Base-by-base conservation (phyloP, 2,329 filamentous ascomycete genomes). In the Teratosphaeria zuluensis region DNA sequence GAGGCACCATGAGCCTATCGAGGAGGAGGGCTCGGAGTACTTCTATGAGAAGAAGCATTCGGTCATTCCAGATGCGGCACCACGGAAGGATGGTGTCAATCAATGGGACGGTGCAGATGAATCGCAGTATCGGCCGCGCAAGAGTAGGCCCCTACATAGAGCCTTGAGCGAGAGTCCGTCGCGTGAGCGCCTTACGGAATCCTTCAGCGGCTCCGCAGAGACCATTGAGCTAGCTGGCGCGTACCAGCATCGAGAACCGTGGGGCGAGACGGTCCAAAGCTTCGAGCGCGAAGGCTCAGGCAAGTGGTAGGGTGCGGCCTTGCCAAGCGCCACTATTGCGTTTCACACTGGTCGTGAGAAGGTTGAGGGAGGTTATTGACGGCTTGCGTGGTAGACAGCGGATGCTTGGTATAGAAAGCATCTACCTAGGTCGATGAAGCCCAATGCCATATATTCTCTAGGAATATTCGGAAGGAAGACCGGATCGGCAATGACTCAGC, bases 141-240 rank as follows among this genome's bases (percentile, higher is more conserved):
- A 28, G 52, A 57, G 33, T 42, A 52, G 56, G 28, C 58, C 61
- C 11, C 59, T 67, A 19, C 58, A 57, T 33, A 58, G 57, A 12
- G 63, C 64, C 4, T 54, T 65, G 24, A 70, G 68, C 58, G 68
- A 70, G 59, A 70, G 68, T 57, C 69, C 69, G 9, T 69, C 68
- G 24, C 59, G 68, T 16, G 68, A 70, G 48, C 57, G 56, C 14
- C 35, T 63, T 19, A 28, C 52, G 16, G 56, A 61, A 38, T 31
- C 28, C n/a, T 21, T 54, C 16, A 38, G 38, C 38, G 56, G 21
- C 28, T 16, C 30, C 8, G 54, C 52, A 54, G n/a, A 53, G 42
- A 54, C 31, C 6, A 24, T 52, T 11, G 65, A 63, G 56, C 60
- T 57, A 8, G 60, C 56, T 54, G 66, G 65, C 11, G 65, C 65